Percentiles rank a stretch among this genome's conserved stretches.
Conservation (phyloP, 208 protist species). For the Acanthamoeba castellanii region DNA sequence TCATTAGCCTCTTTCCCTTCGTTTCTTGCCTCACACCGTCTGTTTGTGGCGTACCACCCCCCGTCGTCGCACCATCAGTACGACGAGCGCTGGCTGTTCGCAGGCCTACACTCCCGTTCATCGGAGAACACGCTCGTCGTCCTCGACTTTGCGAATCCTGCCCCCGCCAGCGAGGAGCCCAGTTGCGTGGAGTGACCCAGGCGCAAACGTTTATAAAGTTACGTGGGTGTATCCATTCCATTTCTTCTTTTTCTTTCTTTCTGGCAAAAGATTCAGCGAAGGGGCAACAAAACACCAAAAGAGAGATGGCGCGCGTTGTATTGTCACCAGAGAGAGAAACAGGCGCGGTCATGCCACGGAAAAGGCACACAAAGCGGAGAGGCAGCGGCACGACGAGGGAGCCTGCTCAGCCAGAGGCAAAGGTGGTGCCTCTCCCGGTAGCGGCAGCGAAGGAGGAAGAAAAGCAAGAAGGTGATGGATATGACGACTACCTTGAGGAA, state of each 20-base stretch:
- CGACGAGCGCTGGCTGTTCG: constrained; percentile 2
- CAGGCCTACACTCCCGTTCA: not conserved
- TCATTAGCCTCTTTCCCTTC: not conserved
- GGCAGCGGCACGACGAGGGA: too few relatives aligned
- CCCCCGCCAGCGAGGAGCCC: too few relatives aligned
- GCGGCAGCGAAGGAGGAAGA: not conserved
- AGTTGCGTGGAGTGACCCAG: too few relatives aligned
- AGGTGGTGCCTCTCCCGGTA: too few relatives aligned
- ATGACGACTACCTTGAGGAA: not conserved
- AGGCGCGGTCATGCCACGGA: not conserved
- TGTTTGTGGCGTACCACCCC: not conserved
- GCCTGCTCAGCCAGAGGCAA: too few relatives aligned
- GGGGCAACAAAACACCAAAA: too few relatives aligned
- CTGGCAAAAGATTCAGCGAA: not conserved
- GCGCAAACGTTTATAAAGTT: too few relatives aligned
- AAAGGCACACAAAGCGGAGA: not conserved
- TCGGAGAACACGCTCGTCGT: not conserved
- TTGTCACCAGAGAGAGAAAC: too few relatives aligned
- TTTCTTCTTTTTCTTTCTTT: not conserved
- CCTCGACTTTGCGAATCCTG: not conserved
- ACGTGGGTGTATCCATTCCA: too few relatives aligned
- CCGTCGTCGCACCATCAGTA: not conserved
- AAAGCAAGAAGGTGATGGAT: not conserved
- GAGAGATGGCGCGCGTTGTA: too few relatives aligned
- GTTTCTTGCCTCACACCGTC: not conserved